These are phyloP conservation scores for Alternaria postmessia DNA, from an alignment of 2,329 filamentous ascomycete species.

Conservation along the genomic window DNA sequence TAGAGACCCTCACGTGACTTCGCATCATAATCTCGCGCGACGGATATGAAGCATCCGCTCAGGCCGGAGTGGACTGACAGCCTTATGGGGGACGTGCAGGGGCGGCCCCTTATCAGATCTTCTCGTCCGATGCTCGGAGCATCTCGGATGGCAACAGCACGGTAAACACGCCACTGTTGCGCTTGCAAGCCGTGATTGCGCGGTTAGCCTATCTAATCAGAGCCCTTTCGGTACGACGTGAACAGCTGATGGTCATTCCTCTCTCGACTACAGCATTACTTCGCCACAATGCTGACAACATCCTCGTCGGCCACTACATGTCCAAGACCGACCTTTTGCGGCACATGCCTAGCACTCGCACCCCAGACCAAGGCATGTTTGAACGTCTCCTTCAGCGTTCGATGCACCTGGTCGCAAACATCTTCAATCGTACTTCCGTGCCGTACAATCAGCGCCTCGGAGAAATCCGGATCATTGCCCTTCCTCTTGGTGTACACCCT, in stretches of 20 bases:
- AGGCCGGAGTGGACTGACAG: slow-evolving; percentile 25
- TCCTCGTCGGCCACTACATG: slow-evolving; percentile 79
- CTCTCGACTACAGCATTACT: slow-evolving; percentile 19
- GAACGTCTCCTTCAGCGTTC: slow-evolving; percentile 96
- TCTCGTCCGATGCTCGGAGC: slow-evolving; percentile 22
- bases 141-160: slow-evolving; percentile 16
- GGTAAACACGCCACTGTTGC: slow-evolving; percentile 18
- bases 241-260: slow-evolving; percentile 1
- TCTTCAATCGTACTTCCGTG: slow-evolving; percentile 91
- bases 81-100: background rate
- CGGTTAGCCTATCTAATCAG: background rate
- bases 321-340: slow-evolving; percentile 86
- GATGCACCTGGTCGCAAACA: slow-evolving; percentile 94
- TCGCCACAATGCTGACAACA: slow-evolving; percentile 69
- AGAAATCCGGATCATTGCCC: slow-evolving; percentile 86
- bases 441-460: slow-evolving; percentile 91
- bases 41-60: slow-evolving; percentile 17
- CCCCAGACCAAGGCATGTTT: slow-evolving; percentile 99
- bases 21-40: slow-evolving; percentile 9
- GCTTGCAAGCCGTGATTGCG: slow-evolving; percentile 3
- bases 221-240: background rate
- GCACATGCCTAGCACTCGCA: slow-evolving; percentile 91
- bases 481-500: slow-evolving; percentile 90
- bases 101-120: slow-evolving; percentile 22
- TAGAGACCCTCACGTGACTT: slow-evolving; percentile 7